Evolutionary conservation across 345 rosid species (phyloP).

Genomic region (Linum usitatissimum): DNA sequence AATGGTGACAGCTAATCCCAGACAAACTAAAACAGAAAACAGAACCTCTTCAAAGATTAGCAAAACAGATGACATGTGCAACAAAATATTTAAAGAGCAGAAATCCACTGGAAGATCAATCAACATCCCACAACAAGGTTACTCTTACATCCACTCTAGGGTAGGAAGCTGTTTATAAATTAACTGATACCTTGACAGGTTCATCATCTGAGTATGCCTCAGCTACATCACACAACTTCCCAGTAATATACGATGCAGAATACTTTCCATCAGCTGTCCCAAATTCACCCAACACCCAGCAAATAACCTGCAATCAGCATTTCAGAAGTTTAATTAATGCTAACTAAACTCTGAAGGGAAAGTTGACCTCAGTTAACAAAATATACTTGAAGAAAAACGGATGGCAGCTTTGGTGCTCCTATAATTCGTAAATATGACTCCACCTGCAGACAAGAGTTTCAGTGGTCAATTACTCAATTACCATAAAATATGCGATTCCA

Average conservation of each 20-base stretch:
- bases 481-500: background rate
- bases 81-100: background rate
- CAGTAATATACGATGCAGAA: constrained; percentile 70
- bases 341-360: constrained; percentile 4
- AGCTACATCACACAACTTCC: constrained; percentile 90
- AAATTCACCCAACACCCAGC: constrained; percentile 96
- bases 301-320: constrained; percentile 62
- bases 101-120: background rate
- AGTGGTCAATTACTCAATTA: background rate
- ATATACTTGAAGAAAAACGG: constrained; percentile 79
- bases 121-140: too few relatives aligned
- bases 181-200: constrained; percentile 69
- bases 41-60: background rate
- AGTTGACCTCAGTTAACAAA: constrained; percentile 6
- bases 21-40: background rate
- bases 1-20: background rate
- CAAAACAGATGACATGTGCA: background rate
- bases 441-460: constrained; percentile 37
- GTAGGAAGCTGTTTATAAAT: background rate
- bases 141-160: background rate
- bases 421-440: constrained; percentile 85
- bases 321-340: background rate
- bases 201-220: constrained; percentile 94
- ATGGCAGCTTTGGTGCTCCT: constrained; percentile 95
- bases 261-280: constrained; percentile 81